These are phyloP conservation scores for Golubevia pallescens DNA, from an alignment of 1,284 basidiomycete species.

Conservation along the genomic window DNA sequence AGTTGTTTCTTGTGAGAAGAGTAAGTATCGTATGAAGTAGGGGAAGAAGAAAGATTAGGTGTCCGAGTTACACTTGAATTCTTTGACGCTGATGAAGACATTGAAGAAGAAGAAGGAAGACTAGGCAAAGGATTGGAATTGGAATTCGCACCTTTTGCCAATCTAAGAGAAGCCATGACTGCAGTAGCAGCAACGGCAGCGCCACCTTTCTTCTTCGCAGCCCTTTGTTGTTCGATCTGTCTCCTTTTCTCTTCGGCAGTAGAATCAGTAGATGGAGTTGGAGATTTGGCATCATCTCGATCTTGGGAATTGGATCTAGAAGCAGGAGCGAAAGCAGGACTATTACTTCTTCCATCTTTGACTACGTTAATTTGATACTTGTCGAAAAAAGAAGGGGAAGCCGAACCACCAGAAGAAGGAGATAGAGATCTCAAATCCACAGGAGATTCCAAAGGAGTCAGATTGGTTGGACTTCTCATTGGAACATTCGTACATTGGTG, in stretches of 20 bases:
- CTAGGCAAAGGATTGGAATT: too few relatives aligned
- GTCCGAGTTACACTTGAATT: too few relatives aligned
- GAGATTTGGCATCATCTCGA: neutral
- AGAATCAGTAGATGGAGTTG: neutral
- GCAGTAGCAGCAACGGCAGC: neutral
- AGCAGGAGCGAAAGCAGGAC: conserved; percentile 17
- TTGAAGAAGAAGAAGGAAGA: neutral
- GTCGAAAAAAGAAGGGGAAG: conserved; percentile 25
- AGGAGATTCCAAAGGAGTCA: conserved; percentile 11
- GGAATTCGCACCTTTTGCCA: conserved; percentile 4
- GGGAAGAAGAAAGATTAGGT: neutral
- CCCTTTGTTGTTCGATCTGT: conserved; percentile 37
- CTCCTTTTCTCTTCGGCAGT: conserved; percentile 16
- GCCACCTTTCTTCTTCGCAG: conserved; percentile 21
- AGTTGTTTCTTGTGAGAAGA: neutral
- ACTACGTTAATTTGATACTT: conserved; percentile 19
- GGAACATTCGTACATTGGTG: conserved; percentile 21
- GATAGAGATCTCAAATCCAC: neutral
- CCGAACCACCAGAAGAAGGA: neutral
- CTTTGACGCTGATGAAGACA: neutral
- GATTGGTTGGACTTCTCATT: conserved; percentile 7
- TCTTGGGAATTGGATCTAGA: neutral
- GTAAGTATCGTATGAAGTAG: neutral
- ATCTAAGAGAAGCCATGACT: neutral
- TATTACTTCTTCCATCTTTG: conserved; percentile 15